These are phyloP conservation scores for Pseudocercospora musae DNA, from an alignment of 2,329 filamentous ascomycete species.

Conservation along the genomic window DNA sequence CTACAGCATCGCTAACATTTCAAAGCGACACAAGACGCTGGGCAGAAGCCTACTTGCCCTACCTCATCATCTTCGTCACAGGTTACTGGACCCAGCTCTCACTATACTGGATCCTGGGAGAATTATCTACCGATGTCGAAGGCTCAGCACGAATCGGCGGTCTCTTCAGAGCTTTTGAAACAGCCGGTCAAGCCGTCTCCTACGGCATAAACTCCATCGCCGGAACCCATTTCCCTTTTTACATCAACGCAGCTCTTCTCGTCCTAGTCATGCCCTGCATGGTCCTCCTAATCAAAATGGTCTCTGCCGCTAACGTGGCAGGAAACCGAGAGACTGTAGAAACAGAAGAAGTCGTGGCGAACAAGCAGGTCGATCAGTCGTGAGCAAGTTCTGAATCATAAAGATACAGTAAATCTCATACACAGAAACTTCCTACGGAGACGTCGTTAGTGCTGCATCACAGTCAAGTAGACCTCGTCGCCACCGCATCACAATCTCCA, in stretches of 20 bases:
- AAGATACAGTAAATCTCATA: background rate
- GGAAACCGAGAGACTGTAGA: background rate
- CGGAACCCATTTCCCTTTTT: conserved; percentile 13
- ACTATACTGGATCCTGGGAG: conserved; percentile 41
- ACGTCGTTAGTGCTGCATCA: too few relatives aligned
- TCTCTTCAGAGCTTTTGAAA: conserved; percentile 37
- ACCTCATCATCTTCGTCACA: conserved; percentile 26
- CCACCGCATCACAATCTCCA: conserved; percentile 2
- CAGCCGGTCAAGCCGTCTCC: conserved; percentile 45
- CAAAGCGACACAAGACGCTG: conserved; percentile 15
- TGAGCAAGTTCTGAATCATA: background rate
- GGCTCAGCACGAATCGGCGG: conserved; percentile 33
- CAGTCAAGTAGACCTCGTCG: background rate
- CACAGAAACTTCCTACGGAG: background rate
- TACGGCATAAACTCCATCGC: conserved; percentile 25
- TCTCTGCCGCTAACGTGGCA: conserved; percentile 7
- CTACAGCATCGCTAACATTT: background rate
- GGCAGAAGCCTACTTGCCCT: conserved; percentile 25
- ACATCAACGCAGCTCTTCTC: conserved; percentile 20
- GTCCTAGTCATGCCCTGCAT: conserved; percentile 21
- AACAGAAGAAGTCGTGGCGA: background rate
- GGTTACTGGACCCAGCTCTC: conserved; percentile 26
- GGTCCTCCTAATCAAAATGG: conserved; percentile 20
- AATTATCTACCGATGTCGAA: conserved; percentile 37
- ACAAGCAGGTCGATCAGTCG: background rate